Base-by-base conservation (phyloP, 352 stramenopile genomes). In the Pythium periplocum region DNA sequence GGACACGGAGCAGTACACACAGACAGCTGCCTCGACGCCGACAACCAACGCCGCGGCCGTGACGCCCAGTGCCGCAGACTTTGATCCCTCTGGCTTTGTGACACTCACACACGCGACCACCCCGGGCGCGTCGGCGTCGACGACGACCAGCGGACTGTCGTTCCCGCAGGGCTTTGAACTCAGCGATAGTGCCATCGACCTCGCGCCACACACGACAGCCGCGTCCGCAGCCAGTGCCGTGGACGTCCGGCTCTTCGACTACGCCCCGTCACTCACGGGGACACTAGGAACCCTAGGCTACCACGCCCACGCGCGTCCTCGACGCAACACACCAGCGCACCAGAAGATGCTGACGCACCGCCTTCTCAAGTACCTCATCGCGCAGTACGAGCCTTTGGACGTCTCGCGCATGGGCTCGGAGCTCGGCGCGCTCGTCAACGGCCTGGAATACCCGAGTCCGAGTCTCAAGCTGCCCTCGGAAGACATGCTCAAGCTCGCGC, bases 371-470 rank as follows among this genome's bases (percentile, higher is more conserved):
- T 92, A 87, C 47, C 59, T 87, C 11, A 88, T 89, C 41, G 75
- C 81, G 1, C 78, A 88, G 59, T 90, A 88, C 46, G 78, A 89
- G 40, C 78, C 81, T 6, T 57, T 92, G 26, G 73, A 90, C 50
- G 72, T 88, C 2, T 76, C 75, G 7, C 75, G 79, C 12, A 88
- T 90, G 77, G 69, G 78, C 8, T 55, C 59, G 1, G 80, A 90
- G 53, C 64, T 90, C 31, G 68, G 63, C 43, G 67, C 80, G 51
- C 56, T 90, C 34, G 61, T 90, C 3, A 79, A 78, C 51, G 77
- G 75, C 40, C 71, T 60, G 1, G 69, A 70, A 41, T 62, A 64
- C 17, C 61, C 8, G 55, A 74, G 57, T 66, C 59, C 60, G 5
- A 51, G 31, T 37, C 17, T 11, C 0, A 77, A 80, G 40, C 63